Base-by-base conservation (phyloP, 192 early-diverging fungal species). In the Coemansia sp. region DNA sequence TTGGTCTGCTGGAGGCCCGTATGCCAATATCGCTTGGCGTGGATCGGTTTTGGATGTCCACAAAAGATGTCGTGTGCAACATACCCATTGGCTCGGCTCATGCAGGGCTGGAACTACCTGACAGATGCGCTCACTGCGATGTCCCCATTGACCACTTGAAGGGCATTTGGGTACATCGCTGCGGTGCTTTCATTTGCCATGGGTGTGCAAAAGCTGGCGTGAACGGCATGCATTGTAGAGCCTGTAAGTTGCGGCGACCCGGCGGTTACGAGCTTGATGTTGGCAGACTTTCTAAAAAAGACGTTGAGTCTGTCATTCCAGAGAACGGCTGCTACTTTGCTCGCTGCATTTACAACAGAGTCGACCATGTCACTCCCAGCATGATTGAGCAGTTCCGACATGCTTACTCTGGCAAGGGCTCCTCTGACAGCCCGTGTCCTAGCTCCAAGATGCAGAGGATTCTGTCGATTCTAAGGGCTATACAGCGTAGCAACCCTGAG, bases 401-500 rank as follows among this genome's bases (percentile, higher is more conserved):
- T 1, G 17, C 33, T 52, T 52, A 33, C 14, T 19, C 38, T 4
- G 10, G 22, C 22, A 11, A 24, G 21, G 10, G 12, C 12, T 19
- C 22, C 12, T 24, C 43, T 26, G 43, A 22, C 18, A 32, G 19
- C 29, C 22, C 11, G 14, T 6, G 42, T 3, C 67, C 67, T 21
- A 69, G 60, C 21, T 19, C 67, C 34, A 69, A 69, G 42, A 62
- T 63, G 58, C 29, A 26, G 42, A 40, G 39, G 19, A 38, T 50
- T 26, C 46, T 69, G 15, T 21, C 38, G 29, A 62, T 69, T 18
- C 36, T 69, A n/a, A 40, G 21, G n/a, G 53, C 61, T 8, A 69
- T 56, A 10, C 42, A 22, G n/a, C 18, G 35, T 24, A 38, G 29
- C 42, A 10, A 46, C 17, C 53, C 53, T 2, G 15, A 21, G 26